Base-by-base conservation (phyloP, 2,329 filamentous ascomycete species). In the Colletotrichum gloeosporioides region DNA sequence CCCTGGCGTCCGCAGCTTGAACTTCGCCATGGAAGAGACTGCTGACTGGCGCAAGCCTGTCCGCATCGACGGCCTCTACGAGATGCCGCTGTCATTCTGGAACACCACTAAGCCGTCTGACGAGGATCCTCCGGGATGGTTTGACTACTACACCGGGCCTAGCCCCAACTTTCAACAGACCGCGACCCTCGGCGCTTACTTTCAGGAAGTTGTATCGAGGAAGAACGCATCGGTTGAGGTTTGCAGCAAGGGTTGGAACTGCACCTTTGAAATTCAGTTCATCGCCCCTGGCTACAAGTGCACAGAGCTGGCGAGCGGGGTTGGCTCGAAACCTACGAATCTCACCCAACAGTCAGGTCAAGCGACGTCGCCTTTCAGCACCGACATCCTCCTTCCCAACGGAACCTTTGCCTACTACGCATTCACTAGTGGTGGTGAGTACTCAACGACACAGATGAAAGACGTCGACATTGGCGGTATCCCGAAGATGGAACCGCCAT, bases 201-300 rank as follows among this genome's bases (percentile, higher is more conserved):
- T 79, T 5, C 76, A 81, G n/a, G 73, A 79, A 36, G 77, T 81
- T 3, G 78, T 83, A 25, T 61, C 66, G n/a, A 71, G 79, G 12
- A 79, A 76, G 3, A 78, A 79, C 32, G 84, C 82, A 4, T 81
- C 83, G 8, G 78, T 80, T 10, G 78, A 82, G 53, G 83, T 85
- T 2, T 84, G 83, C 66, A 80, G 83, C 25, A 64, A 76, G 0
- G 81, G 83, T 5, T 85, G 82, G 81, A 85, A 86, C 67, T 86
- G 84, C 57, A 83, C 82, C 3, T 85, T 83, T 69, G 80, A 77
- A 0, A 75, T 84, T 32, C 77, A 81, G 16, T 86, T 86, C 61
- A 80, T 78, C 4, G 84, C 78, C 4, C 84, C 84, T 0, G 85
- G 83, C 2, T 86, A 86, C 72, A 83, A 83, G 76, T 86, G 84